These are phyloP conservation scores for Barnettozyma sucrosica DNA, from an alignment of 805 yeast genomes.

Conservation along the genomic window DNA sequence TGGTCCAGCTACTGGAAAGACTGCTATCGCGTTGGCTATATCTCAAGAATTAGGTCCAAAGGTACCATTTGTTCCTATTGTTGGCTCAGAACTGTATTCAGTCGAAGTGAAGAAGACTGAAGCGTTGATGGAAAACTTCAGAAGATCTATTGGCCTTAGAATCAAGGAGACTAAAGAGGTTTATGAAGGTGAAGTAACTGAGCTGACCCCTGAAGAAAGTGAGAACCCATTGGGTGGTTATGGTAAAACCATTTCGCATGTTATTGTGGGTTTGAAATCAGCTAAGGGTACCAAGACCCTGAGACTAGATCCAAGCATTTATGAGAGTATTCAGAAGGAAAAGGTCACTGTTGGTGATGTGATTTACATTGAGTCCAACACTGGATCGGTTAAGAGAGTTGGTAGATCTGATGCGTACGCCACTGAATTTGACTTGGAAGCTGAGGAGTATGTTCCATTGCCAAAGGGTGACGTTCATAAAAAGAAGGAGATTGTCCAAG, in stretches of 20 bases:
- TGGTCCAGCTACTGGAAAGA: slow-evolving; percentile 97
- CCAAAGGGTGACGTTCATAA: slow-evolving; percentile 99
- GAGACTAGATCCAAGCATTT: slow-evolving; percentile 87
- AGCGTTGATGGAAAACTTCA: slow-evolving; percentile 90
- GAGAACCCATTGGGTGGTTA: slow-evolving; percentile 97
- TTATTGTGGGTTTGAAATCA: slow-evolving; percentile 86
- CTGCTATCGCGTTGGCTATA: slow-evolving; percentile 93
- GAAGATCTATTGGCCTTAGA: slow-evolving; percentile 93
- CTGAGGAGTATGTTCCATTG: slow-evolving; percentile 96
- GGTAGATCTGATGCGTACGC: slow-evolving; percentile 99
- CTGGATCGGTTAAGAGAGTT: slow-evolving; percentile 94
- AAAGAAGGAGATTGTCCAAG: slow-evolving; percentile 96
- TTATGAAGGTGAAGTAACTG: slow-evolving; percentile 97
- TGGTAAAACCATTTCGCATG: slow-evolving; percentile 94
- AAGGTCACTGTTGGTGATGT: slow-evolving; percentile 94
- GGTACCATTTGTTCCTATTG: slow-evolving; percentile 96
- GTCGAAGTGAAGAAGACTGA: slow-evolving; percentile 98
- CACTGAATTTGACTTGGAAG: slow-evolving; percentile 96
- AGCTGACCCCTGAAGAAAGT: slow-evolving; percentile 90
- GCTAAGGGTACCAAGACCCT: slow-evolving; percentile 87
- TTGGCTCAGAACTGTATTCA: slow-evolving; percentile 87
- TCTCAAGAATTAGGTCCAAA: slow-evolving; percentile 95
- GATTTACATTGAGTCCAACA: slow-evolving; percentile 92
- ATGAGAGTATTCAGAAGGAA: slow-evolving; percentile 92
- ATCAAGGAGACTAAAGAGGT: slow-evolving; percentile 97